phyloP scores from a whole-genome alignment of 768 basidiomycete genomes.

The Saitozyma podzolica region DNA sequence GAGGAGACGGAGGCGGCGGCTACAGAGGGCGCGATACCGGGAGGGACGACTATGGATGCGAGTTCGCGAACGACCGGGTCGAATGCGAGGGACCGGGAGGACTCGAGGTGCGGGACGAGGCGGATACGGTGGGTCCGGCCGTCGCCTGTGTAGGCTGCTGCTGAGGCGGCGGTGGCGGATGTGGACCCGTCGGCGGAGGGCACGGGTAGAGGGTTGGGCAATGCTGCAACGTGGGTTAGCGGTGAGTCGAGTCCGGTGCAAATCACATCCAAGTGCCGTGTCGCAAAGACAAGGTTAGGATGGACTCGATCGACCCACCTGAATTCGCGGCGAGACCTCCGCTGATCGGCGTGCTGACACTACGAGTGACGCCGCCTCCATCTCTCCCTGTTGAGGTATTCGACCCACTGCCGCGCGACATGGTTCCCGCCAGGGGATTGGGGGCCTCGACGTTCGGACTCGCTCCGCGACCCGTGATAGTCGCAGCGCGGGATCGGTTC shows the following conservation, averaged over 20 bases:
- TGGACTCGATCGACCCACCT: not conserved
- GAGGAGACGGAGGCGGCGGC: conserved; percentile 27
- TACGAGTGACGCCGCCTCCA: conserved; percentile 37
- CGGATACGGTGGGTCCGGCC: conserved; percentile 70
- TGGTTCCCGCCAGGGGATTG: conserved; percentile 16
- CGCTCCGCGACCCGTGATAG: conserved; percentile 26
- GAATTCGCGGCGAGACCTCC: conserved; percentile 4
- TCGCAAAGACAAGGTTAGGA: not conserved
- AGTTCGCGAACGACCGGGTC: conserved; percentile 89
- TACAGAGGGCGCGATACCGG: conserved; percentile 20
- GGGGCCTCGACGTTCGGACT: conserved; percentile 21
- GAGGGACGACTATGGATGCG: conserved; percentile 45
- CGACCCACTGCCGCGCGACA: conserved; percentile 2
- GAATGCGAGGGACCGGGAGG: conserved; percentile 81
- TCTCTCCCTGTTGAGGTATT: conserved; percentile 4
- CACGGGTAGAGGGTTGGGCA: too few species aligned
- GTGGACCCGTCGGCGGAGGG: not conserved
- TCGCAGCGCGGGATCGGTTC: conserved; percentile 40
- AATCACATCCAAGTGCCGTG: not conserved
- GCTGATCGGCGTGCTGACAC: conserved; percentile 35
- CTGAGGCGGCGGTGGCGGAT: not conserved
- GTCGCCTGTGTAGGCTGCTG: not conserved
- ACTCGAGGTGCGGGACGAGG: conserved; percentile 92
- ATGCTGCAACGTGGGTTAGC: too few species aligned
- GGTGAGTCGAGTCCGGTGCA: too few species aligned